Percentiles rank a stretch among this genome's conserved stretches.
Evolutionary conservation across 495 filamentous ascomycete species (phyloP).

Genomic region (Penicillium ochrochloron): DNA sequence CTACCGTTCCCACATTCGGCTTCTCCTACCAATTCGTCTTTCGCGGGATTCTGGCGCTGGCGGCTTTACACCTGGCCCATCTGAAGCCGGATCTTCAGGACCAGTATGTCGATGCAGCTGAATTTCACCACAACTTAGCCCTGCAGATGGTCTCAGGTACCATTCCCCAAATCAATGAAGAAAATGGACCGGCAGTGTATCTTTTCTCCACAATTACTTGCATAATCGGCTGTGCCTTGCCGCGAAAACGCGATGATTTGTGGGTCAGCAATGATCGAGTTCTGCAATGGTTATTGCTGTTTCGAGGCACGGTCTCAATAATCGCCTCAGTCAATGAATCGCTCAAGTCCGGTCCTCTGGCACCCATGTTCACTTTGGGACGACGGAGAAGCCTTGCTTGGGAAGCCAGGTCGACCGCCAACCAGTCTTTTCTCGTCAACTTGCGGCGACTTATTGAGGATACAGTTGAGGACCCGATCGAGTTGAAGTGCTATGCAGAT

Average conservation of each 20-base stretch:
- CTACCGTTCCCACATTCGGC: conserved; percentile 36
- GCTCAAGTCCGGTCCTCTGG: conserved; percentile 12
- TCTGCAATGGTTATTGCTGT: conserved; percentile 21
- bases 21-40: conserved; percentile 47
- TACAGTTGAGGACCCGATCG: conserved; percentile 8
- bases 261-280: conserved; percentile 37
- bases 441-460: conserved; percentile 21
- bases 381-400: conserved; percentile 11
- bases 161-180: conserved; percentile 37
- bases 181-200: conserved; percentile 41
- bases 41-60: conserved; percentile 48
- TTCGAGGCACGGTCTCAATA: conserved; percentile 17
- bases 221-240: conserved; percentile 41
- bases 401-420: conserved; percentile 13
- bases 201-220: conserved; percentile 46
- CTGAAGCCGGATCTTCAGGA: conserved; percentile 36
- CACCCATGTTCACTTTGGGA: conserved; percentile 20
- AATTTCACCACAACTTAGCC: conserved; percentile 46
- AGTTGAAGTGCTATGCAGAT: conserved; percentile 17
- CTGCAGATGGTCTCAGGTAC: conserved; percentile 36
- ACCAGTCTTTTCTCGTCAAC: conserved; percentile 10
- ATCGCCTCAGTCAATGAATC: conserved; percentile 9
- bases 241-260: conserved; percentile 37
- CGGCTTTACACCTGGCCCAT: conserved; percentile 49
- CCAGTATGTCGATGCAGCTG: conserved; percentile 41